phyloP scores from a whole-genome alignment of 169 alveolate genomes.

The Eimeria necatrix region DNA sequence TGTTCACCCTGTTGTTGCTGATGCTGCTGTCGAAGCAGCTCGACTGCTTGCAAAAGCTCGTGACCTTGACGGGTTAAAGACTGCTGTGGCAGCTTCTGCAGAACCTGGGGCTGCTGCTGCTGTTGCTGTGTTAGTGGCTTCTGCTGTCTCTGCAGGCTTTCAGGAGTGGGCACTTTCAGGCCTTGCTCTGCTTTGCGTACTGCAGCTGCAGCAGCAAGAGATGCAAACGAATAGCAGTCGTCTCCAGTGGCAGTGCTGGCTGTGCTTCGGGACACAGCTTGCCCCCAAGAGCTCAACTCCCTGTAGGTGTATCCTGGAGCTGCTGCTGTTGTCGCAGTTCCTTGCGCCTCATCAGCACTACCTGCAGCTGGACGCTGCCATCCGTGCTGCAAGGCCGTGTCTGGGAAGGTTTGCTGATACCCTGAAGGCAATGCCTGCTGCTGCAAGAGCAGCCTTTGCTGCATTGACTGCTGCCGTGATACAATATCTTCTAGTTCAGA shows the following conservation, averaged over 20 bases:
- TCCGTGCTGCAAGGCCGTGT: conserved; percentile 55
- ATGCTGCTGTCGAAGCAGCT: conserved; percentile 68
- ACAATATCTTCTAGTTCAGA: conserved; percentile 26
- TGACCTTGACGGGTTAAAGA: conserved; percentile 65
- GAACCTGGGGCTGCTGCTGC: conserved; percentile 58
- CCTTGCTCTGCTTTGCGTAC: conserved; percentile 65
- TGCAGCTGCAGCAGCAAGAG: conserved; percentile 74
- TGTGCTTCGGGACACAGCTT: conserved; percentile 75
- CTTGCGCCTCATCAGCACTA: conserved; percentile 53
- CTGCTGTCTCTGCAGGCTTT: conserved; percentile 53
- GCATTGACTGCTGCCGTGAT: conserved; percentile 49
- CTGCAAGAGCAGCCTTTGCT: conserved; percentile 67
- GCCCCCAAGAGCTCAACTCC: conserved; percentile 69
- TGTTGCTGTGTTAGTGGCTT: background rate
- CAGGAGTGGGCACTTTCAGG: conserved; percentile 59
- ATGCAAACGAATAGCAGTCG: conserved; percentile 64
- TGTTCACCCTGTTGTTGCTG: conserved; percentile 19
- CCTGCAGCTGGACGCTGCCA: conserved; percentile 71
- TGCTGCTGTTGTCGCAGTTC: conserved; percentile 59
- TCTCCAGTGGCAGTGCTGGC: conserved; percentile 77
- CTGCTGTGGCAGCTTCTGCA: conserved; percentile 68
- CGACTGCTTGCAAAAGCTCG: conserved; percentile 67
- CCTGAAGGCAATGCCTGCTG: conserved; percentile 51
- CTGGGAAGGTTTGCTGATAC: conserved; percentile 60
- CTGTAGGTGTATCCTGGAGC: conserved; percentile 67